Percentiles rank a stretch among this genome's conserved stretches.
phyloP scores from a whole-genome alignment of 2,329 filamentous ascomycete species.

The Lecanicillium sp. region DNA sequence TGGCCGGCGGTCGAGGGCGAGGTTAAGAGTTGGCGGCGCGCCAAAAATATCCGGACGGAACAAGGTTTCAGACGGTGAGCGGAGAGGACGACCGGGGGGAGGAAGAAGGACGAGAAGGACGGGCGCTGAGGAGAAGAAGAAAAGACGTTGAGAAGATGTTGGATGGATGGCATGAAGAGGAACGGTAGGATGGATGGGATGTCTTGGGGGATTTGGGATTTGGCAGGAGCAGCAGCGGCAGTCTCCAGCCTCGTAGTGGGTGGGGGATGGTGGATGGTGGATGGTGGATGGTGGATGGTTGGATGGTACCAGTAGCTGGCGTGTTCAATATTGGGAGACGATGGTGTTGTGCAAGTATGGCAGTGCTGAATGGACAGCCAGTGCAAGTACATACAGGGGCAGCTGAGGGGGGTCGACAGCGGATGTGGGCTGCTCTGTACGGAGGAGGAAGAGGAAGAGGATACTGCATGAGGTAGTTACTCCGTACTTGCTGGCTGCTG shows the following conservation, averaged over 20 bases:
- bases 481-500: too few relatives aligned
- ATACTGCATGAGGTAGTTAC: too few relatives aligned
- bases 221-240: not conserved
- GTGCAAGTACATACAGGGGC: too few relatives aligned
- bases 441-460: too few relatives aligned
- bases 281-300: not conserved
- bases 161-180: not conserved
- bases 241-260: not conserved
- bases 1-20: too few relatives aligned
- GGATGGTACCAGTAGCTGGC: too few relatives aligned
- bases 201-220: not conserved
- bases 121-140: not conserved
- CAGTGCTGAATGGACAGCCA: too few relatives aligned
- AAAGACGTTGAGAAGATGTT: not conserved
- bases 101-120: not conserved
- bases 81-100: not conserved
- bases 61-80: not conserved
- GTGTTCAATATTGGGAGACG: too few relatives aligned
- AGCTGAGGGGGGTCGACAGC: too few relatives aligned
- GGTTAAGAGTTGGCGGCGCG: too few relatives aligned
- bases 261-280: not conserved
- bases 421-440: too few relatives aligned
- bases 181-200: not conserved
- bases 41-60: not conserved
- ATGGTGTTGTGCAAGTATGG: too few relatives aligned